Evolutionary conservation across 176 grass and related monocot species (phyloP), one percentile per base, ranked within the genome.

Genomic region (Oryza brachyantha): DNA sequence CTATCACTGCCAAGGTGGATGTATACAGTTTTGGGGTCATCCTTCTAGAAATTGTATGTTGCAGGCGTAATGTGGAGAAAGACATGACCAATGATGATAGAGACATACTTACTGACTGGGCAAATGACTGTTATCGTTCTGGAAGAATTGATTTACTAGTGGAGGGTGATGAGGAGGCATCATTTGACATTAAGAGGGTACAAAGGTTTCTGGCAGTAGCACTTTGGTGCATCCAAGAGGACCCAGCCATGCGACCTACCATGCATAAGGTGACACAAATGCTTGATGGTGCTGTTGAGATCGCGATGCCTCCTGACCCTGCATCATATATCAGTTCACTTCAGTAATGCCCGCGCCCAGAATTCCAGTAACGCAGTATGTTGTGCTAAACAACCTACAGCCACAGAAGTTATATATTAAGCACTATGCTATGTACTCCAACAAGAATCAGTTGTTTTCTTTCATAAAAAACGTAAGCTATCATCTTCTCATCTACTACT

Each of bases 1-100:
- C 24, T 21, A 80, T 89, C 39, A 73, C 80, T 10, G 26, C 38
- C n/a, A 89, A 73, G 38, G 43, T 81, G 42, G 79, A 84, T 32
- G 70, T 73, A 22, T 87, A 76, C 32, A 90, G 80, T 41, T 84
- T 84, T 40, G 52, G 88, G 6, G 54, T 93, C 54, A 84, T 93
- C 71, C 34, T 91, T 9, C 28, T 84, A 26, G 85, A 86, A 27
- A 68, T 84, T 64, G 27, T 83, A 52, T 83, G 64, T 36, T 46
- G 58, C 27, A 27, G 59, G 42, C 40, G 10, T 25, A 91, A 83
- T 73, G 68, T 68, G 21, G 68, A 87, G 28, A 29, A 43, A 8
- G 29, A 75, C 21, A 14, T 8, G 22, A n/a, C 26, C 16, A n/a
- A 72, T 42, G 78, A 83, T 13, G 57, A 79, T 21, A 52, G 46